Base-by-base conservation (phyloP, 805 yeast genomes). In the Tetrapisispora taiwanensis region DNA sequence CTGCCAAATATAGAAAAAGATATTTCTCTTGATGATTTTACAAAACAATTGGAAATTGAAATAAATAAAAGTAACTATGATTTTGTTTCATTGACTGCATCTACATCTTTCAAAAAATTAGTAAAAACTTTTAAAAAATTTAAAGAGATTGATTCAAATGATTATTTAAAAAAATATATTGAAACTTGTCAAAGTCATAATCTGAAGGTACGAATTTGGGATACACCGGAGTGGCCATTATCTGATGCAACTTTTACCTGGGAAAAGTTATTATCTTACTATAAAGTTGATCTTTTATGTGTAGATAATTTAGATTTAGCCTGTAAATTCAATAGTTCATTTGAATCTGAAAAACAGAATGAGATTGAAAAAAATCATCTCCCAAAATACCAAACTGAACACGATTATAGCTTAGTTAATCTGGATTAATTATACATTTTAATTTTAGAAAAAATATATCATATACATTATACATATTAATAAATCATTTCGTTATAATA, bases 201-300 rank as follows among this genome's bases (percentile, higher is more conserved):
- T 12, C 53, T 81, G 34, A 68, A 71, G 50, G 74, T 85, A 0
- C 66, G 90, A 45, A 65, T 81, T 27, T 83, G 89, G 89, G 88
- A 80, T 17, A 78, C 78, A 8, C 79, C 85, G 1, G 67, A 68
- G 42, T 81, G 87, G 87, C 88, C 89, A 36, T 10, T 27, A 20
- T 3, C 33, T 9, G 20, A 20, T 26, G 43, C 39, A 46, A 56
- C 72, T 41, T 54, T 56, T 4, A 70, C 77, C 33, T 74, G 81
- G 75, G 52, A 60, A 43, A 73, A 71, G 42, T 59, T 77, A 10
- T 53, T 69, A 38, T 17, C 30, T 7, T 60, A 58, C n/a, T 46
- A 65, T 7, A 79, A 79, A 1, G 67, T 73, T 15, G 85, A 80
- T 53, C 66, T 74, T 44, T 53, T 81, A 37, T 80, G 79, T 53